phyloP scores from a whole-genome alignment of 2,329 filamentous ascomycete species.

The Verticillium zaregamsianum region DNA sequence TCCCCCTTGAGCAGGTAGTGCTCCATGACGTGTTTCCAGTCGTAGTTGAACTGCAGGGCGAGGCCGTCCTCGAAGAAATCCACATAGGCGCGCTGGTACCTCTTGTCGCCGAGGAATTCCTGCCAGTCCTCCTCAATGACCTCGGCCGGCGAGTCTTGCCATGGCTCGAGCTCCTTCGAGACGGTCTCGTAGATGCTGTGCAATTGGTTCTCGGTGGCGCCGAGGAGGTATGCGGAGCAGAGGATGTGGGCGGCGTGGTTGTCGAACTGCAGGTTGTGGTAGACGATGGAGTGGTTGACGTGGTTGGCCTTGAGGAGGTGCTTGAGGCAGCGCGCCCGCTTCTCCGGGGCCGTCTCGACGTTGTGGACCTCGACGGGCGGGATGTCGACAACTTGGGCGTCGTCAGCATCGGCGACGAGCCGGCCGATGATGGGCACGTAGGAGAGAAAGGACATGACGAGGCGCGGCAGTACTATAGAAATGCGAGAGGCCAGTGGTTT shows the following conservation, averaged over 20 bases:
- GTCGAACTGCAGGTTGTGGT: conserved; percentile 68
- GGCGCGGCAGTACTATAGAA: conserved; percentile 15
- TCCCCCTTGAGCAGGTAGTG: conserved; percentile 73
- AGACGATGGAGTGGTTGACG: conserved; percentile 80
- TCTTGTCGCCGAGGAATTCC: conserved; percentile 72
- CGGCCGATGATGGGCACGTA: conserved; percentile 36
- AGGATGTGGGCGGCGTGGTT: conserved; percentile 84
- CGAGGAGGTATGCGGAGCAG: conserved; percentile 80
- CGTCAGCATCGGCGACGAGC: conserved; percentile 22
- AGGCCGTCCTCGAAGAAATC: conserved; percentile 96
- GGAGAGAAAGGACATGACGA: conserved; percentile 31
- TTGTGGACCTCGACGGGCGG: conserved; percentile 69
- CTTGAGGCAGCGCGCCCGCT: conserved; percentile 77
- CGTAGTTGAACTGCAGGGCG: conserved; percentile 66
- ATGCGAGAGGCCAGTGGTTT: neutral
- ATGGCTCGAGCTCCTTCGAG: conserved; percentile 67
- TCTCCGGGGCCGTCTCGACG: conserved; percentile 76
- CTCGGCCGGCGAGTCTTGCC: conserved; percentile 81
- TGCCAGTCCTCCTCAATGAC: conserved; percentile 81
- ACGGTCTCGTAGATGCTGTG: conserved; percentile 78
- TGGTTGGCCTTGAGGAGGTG: conserved; percentile 91
- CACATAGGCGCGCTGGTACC: conserved; percentile 84
- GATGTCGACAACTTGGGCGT: conserved; percentile 45
- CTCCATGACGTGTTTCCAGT: conserved; percentile 75
- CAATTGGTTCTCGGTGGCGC: conserved; percentile 68